phyloP scores from a whole-genome alignment of 495 filamentous ascomycete genomes.

The Letharia lupina region DNA sequence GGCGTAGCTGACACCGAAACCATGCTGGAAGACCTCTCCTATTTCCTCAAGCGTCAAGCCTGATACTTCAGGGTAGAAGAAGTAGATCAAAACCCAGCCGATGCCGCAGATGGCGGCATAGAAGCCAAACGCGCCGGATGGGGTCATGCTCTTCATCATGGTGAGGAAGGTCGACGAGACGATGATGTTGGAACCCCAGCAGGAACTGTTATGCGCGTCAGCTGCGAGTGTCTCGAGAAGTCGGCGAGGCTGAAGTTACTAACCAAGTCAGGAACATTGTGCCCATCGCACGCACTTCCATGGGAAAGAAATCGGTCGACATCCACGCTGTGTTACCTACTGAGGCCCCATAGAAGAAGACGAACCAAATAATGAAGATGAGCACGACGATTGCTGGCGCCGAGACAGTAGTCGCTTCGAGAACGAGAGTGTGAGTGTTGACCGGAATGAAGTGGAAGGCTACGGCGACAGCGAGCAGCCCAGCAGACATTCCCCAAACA shows the following conservation, averaged over 20 bases:
- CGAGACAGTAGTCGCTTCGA: conserved; percentile 26
- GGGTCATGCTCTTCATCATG: conserved; percentile 41
- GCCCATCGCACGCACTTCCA: conserved; percentile 45
- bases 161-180: conserved; percentile 45
- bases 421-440: conserved; percentile 29
- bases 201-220: conserved; percentile 20
- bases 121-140: conserved; percentile 45
- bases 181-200: conserved; percentile 47
- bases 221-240: not conserved
- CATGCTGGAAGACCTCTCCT: conserved; percentile 40
- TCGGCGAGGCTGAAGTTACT: not conserved
- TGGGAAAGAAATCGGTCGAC: conserved; percentile 43
- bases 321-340: conserved; percentile 46
- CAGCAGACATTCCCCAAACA: conserved; percentile 37
- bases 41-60: conserved; percentile 45
- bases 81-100: conserved; percentile 39
- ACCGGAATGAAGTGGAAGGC: conserved; percentile 45
- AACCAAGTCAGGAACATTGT: conserved; percentile 44
- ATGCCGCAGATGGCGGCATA: conserved; percentile 42
- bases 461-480: conserved; percentile 37
- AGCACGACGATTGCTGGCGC: conserved; percentile 38
- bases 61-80: conserved; percentile 45
- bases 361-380: conserved; percentile 41
- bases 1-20: conserved; percentile 40
- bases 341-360: conserved; percentile 39